These are phyloP conservation scores for Plasmodium sp. DNA, from an alignment of 169 alveolate genomes.

Conservation along the genomic window DNA sequence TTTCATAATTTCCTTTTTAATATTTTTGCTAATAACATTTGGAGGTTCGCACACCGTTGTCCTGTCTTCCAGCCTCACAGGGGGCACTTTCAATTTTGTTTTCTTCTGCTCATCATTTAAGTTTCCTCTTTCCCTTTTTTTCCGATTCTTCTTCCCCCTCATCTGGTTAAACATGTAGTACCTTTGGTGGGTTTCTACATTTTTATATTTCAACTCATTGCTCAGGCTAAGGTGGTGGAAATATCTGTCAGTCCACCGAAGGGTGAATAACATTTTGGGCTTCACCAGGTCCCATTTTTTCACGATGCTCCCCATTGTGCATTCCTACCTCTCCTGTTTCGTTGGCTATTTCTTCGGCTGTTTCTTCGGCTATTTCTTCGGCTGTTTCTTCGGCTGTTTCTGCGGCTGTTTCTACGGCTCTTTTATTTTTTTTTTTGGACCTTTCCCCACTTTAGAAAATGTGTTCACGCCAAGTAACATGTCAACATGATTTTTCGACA, in stretches of 20 bases:
- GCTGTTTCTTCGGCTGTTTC: not conserved
- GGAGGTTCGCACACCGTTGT: constrained; percentile 88
- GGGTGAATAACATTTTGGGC: not conserved
- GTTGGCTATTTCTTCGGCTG: not conserved
- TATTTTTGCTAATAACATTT: constrained; percentile 84
- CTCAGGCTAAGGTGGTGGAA: not conserved
- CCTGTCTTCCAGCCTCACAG: constrained; percentile 84
- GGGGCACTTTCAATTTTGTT: constrained; percentile 46
- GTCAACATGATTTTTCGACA: not conserved
- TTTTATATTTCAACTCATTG: constrained; percentile 8
- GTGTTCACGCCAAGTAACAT: not conserved
- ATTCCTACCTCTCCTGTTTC: not conserved
- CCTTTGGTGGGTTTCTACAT: constrained; percentile 16
- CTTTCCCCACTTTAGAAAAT: not conserved
- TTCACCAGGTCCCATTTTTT: constrained; percentile 14
- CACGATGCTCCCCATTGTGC: not conserved
- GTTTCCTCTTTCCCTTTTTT: constrained; percentile 55
- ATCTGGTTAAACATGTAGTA: constrained; percentile 57
- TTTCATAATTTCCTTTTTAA: constrained; percentile 77
- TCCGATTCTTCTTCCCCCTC: constrained; percentile 58
- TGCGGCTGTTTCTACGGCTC: not conserved
- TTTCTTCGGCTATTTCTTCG: not conserved
- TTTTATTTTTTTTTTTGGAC: not conserved
- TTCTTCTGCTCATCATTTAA: constrained; percentile 64
- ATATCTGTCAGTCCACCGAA: not conserved